Base-by-base conservation (phyloP, 345 rosid genomes). In the Eucalyptus polyanthemos region DNA sequence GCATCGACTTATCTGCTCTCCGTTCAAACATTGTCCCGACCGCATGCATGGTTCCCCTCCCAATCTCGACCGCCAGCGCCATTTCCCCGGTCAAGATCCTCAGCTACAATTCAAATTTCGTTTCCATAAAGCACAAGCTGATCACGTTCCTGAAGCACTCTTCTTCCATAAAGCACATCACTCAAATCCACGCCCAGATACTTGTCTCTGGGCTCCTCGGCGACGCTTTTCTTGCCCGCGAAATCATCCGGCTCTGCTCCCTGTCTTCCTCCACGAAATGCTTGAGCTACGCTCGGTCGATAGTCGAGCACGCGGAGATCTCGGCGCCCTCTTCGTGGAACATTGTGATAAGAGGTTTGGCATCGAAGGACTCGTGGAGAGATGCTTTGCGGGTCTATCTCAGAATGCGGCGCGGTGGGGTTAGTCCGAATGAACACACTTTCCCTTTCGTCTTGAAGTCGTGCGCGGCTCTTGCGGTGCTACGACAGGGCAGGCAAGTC, bases 361-460 rank as follows among this genome's bases (percentile, higher is more conserved):
- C 97, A 44, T 88, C 94, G 4, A 93, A 95, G 42, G 92, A 91
- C 86, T 91, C 94, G 13, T 96, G 97, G 29, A 89, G 89, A 29
- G 95, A 95, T 12, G 95, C 96, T 54, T 89, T 95, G 31, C 88
- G 88, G 94, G 88, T 95, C 56, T 93, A 94, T 90, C 89, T 91
- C 54, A 92, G 92, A 88, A 96, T 96, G 97, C 95, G 96, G 90
- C 93, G 90, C 86, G 91, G 93, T 54, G 95, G 95, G 21, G 87
- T 96, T 89, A 87, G 86, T 58, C 96, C 96, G 62, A 95, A 92
- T 93, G 93, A 92, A 50, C 96, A 95, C 86, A 96, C 97, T 6
- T 94, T 93, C 90, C 99, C 99, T 15, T 96, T 96, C 89, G 92
- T 95, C 90, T 88, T 95, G 54, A 97, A 96, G 88, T 95, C 96